Base-by-base conservation (phyloP, 2,329 filamentous ascomycete genomes). In the Botrytis elliptica region DNA sequence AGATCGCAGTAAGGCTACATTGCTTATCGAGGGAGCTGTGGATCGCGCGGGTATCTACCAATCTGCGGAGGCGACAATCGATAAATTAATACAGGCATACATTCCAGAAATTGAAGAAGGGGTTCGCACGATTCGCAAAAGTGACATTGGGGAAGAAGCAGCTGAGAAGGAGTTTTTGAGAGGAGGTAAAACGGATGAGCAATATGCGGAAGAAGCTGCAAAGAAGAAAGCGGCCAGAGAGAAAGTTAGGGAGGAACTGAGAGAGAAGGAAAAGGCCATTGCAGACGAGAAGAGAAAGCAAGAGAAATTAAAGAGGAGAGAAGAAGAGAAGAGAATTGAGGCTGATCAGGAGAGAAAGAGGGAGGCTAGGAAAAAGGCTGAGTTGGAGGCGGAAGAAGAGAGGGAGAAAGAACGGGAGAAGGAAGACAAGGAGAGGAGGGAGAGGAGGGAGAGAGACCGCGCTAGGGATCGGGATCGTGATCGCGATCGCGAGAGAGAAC, bases 31-130 rank as follows among this genome's bases (percentile, higher is more conserved):
- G 81, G 93, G 93, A 73, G 92, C 92, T 1, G 88, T 93, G 29
- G 92, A 95, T 79, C 89, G 93, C 75, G 91, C 89, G 33, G 91
- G 92, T 40, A 89, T 94, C 42, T 96, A 95, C 79, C 89, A 91
- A 74, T 88, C 89, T 77, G 92, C 91, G 0, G 89, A 93, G 78
- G 85, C 87, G 12, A 88, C 90, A 68, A 89, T 95, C 67, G 88
- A 90, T 74, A 84, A 87, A 42, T 85, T 94, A 74, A 92, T 95
- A 74, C 89, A 93, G 78, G 80, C 84, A 71, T 82, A 86, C 76
- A 86, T 90, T 65, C 84, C 85, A 16, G 87, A 89, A 40, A 93
- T 94, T 74, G 91, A 94, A 79, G 84, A 86, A 40, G 89, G 89
- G 68, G 89, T 95, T 79, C 89, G 93, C 75, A 88, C 91, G 76